Evolutionary conservation across 331 rosid species (phyloP).

Genomic region (Rhamnella rubrinervis): DNA sequence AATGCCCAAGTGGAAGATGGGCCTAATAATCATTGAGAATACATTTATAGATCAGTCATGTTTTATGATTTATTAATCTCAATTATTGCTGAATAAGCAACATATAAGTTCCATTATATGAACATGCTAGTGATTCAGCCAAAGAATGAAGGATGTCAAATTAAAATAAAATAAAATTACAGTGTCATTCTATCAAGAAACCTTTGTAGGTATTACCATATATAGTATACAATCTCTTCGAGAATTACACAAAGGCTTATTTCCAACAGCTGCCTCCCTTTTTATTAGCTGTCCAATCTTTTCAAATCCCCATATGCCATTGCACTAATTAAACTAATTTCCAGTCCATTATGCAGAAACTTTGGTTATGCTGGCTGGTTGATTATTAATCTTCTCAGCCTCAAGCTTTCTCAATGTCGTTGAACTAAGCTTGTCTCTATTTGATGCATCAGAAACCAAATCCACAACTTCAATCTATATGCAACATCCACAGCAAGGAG

Average conservation of each 20-base stretch:
- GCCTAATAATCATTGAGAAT: too few relatives aligned
- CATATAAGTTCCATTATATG: background rate
- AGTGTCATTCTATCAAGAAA: too few relatives aligned
- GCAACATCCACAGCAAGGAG: conserved; percentile 20
- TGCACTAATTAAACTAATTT: background rate
- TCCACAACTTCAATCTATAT: conserved; percentile 96
- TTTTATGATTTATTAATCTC: too few relatives aligned
- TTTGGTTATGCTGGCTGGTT: conserved; percentile 4
- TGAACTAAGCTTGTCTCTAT: conserved; percentile 80
- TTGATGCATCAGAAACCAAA: conserved; percentile 56
- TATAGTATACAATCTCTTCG: background rate
- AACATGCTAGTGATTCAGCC: background rate
- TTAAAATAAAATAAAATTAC: background rate
- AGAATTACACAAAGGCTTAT: background rate
- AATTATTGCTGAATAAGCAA: background rate
- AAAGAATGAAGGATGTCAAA: background rate
- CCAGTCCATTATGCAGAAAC: conserved; percentile 1
- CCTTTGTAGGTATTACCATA: too few relatives aligned
- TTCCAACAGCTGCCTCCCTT: background rate
- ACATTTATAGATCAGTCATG: too few relatives aligned
- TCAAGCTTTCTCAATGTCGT: conserved; percentile 69
- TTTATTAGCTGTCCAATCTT: too few relatives aligned
- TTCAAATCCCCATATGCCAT: too few relatives aligned
- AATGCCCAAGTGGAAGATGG: too few relatives aligned
- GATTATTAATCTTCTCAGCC: conserved; percentile 53